Evolutionary conservation across 192 early-diverging fungal species (phyloP).

Genomic region (Coemansia guatemalensis): DNA sequence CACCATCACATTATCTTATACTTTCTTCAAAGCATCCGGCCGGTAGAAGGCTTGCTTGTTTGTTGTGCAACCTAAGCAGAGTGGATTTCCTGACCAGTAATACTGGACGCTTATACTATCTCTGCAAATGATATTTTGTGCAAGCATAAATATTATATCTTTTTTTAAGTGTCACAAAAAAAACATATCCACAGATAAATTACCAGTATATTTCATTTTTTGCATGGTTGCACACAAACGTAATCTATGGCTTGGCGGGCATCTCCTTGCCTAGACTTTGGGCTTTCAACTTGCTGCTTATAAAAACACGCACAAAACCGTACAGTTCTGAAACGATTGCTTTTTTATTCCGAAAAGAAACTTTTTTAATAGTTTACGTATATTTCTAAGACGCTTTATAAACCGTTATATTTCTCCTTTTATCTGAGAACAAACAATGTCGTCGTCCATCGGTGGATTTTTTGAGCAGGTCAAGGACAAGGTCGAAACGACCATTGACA

Average conservation of each 20-base stretch:
- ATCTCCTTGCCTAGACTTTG: too few relatives aligned
- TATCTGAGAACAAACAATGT: not conserved
- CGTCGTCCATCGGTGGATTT: constrained; percentile 18
- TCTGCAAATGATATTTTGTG: not conserved
- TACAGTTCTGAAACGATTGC: too few relatives aligned
- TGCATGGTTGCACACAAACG: too few relatives aligned
- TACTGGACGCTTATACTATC: not conserved
- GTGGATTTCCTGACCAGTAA: too few relatives aligned
- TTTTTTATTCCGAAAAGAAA: too few relatives aligned
- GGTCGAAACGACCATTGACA: constrained; percentile 37
- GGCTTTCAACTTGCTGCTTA: too few relatives aligned
- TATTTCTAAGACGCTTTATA: not conserved
- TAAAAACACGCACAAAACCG: too few relatives aligned
- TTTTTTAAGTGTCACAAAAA: not conserved
- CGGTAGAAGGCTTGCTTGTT: constrained; percentile 7
- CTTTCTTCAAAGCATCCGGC: constrained; percentile 79
- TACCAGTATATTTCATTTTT: not conserved
- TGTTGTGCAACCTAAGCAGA: too few relatives aligned
- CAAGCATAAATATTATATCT: not conserved
- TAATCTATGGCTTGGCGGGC: too few relatives aligned
- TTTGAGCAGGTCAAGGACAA: constrained; percentile 46
- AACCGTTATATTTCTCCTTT: not conserved
- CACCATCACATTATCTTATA: constrained; percentile 90
- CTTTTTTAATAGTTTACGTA: too few relatives aligned
- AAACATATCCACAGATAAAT: not conserved